Percentiles rank a stretch among this genome's conserved stretches.
These are phyloP conservation scores for Triticum turgidum DNA, from an alignment of 176 grass and related monocot genomes.

Conservation along the genomic window DNA sequence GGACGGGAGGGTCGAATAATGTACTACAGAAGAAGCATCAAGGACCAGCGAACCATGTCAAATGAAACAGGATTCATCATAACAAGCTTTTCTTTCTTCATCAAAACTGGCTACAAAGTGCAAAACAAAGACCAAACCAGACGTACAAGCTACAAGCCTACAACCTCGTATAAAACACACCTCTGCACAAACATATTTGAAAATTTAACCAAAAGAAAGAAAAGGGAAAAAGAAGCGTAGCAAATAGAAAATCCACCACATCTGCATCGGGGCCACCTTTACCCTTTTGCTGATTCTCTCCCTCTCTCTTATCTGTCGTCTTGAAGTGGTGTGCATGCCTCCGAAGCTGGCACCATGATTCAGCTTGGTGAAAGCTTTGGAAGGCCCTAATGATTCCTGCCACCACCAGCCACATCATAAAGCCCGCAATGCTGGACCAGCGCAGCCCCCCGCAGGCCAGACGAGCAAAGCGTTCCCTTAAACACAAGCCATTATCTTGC, in stretches of 20 bases:
- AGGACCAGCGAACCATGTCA: neutral
- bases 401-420: constrained; percentile 30
- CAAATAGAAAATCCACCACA: constrained; percentile 23
- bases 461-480: constrained; percentile 27
- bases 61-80: neutral
- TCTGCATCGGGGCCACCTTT: constrained; percentile 11
- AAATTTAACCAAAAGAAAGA: neutral
- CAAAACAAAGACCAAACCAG: constrained; percentile 16
- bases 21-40: neutral
- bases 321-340: constrained; percentile 17
- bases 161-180: constrained; percentile 1
- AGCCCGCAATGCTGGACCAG: constrained; percentile 41
- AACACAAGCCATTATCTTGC: constrained; percentile 27
- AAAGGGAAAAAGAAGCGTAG: neutral
- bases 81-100: neutral
- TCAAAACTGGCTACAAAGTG: constrained; percentile 20
- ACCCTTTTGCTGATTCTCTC: neutral
- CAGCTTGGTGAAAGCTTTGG: constrained; percentile 35
- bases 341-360: constrained; percentile 48
- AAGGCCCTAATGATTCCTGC: constrained; percentile 43
- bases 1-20: neutral
- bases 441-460: constrained; percentile 18
- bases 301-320: neutral
- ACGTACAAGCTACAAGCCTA: constrained; percentile 39
- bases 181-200: constrained; percentile 13